Base-by-base conservation (phyloP, 1,284 basidiomycete genomes). In the Malassezia arunalokei region DNA sequence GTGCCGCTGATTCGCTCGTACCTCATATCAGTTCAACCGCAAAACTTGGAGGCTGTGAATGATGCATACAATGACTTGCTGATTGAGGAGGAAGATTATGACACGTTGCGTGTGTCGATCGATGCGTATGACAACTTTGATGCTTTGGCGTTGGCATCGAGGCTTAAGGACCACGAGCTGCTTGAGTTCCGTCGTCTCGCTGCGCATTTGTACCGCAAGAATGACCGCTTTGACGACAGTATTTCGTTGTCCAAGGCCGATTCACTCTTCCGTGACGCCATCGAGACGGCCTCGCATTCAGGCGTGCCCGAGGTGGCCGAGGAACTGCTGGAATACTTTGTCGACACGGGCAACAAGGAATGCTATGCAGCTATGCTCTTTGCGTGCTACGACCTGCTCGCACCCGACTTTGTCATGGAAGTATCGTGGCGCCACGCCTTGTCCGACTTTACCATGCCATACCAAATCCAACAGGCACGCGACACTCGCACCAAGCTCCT, bases 41-140 rank as follows among this genome's bases (percentile, higher is more conserved):
- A 92, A 68, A 96, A 98, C 75, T 81, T 98, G 44, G 86, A 91
- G 66, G 87, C 90, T 15, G 89, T 99, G 69, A 99, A 98, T 72
- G 89, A 94, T 62, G 91, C 91, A 4, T 95, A 92, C 78, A 94
- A 96, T 71, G 87, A 90, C 66, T 77, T 98, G 31, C 78, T 98
- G 50, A 96, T 98, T 59, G 94, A 99, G 75, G 94, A 99, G 75
- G 94, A 98, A 75, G 92, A 98, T 75, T 90, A 89, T 77, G 89
- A 92, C 75, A 95, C 91, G 1, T 80, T 98, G 8, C 83, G 94
- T 11, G 89, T 89, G 71, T 90, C 87, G 20, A 89, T 98, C 59
- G 91, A 96, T 75, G 89, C 87, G 73, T 91, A 92, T 69, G 90
- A 96, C 76, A 95, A 94, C 76, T 98, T 95, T 78, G 88, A 98